Evolutionary conservation across 352 stramenopile genomes (phyloP).

Genomic region (Aphanomyces astaci): DNA sequence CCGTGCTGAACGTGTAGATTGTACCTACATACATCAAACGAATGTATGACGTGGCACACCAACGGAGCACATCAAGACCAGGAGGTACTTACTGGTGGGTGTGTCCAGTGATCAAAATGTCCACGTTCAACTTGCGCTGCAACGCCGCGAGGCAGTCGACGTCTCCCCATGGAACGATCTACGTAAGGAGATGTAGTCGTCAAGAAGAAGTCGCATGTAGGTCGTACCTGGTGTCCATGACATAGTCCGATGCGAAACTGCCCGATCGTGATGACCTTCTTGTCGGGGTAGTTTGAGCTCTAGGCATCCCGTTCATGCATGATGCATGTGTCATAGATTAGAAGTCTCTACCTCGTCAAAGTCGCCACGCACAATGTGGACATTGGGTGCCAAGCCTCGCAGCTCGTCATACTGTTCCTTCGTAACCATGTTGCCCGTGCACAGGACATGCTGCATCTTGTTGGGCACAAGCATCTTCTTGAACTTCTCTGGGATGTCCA

Average conservation of each 20-base stretch:
- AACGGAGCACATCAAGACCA: no score
- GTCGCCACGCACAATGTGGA: conserved; percentile 94
- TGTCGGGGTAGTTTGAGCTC: conserved; percentile 87
- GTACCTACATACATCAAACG: conserved; percentile 31
- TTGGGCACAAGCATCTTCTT: conserved; percentile 91
- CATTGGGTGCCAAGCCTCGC: conserved; percentile 90
- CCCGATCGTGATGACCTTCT: conserved; percentile 93
- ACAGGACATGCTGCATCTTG: conserved; percentile 98
- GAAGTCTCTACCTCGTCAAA: conserved; percentile 76
- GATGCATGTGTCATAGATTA: neutral
- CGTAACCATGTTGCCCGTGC: conserved; percentile 95
- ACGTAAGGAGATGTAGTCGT: no score
- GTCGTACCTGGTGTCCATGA: conserved; percentile 92
- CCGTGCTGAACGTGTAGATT: conserved; percentile 90
- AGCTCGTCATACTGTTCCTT: conserved; percentile 95
- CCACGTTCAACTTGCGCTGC: conserved; percentile 92
- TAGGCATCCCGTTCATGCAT: no score
- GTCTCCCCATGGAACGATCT: conserved; percentile 85
- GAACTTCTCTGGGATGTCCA: conserved; percentile 95
- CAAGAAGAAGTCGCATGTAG: no score
- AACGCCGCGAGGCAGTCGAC: conserved; percentile 78
- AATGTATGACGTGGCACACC: neutral
- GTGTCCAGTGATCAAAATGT: conserved; percentile 95
- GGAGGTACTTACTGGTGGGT: conserved; percentile 80
- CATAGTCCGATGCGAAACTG: conserved; percentile 96